These are phyloP conservation scores for Claviceps maximensis DNA, from an alignment of 2,329 filamentous ascomycete species.

Conservation along the genomic window DNA sequence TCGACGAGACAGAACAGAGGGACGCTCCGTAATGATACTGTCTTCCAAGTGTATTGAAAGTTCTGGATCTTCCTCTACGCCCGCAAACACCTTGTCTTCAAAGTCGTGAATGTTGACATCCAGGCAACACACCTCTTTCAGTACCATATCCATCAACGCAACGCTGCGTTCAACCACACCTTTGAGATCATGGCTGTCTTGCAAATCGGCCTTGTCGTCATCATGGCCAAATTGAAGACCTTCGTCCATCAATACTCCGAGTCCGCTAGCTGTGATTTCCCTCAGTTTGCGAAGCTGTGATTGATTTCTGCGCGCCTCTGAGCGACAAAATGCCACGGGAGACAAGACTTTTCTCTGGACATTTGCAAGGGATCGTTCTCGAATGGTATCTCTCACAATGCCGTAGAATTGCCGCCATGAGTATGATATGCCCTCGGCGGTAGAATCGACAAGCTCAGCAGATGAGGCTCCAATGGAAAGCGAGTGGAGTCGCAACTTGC, in stretches of 20 bases:
- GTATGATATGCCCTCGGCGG: conserved; percentile 28
- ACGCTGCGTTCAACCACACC: conserved; percentile 68
- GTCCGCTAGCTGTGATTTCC: conserved; percentile 69
- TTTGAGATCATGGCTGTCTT: conserved; percentile 45
- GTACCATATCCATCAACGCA: conserved; percentile 72
- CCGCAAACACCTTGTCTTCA: conserved; percentile 51
- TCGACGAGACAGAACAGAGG: conserved; percentile 49
- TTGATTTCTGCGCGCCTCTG: conserved; percentile 65
- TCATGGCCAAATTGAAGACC: conserved; percentile 56
- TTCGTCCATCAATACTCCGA: conserved; percentile 80
- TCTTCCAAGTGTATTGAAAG: conserved; percentile 39
- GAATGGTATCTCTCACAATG: conserved; percentile 63
- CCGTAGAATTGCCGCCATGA: conserved; percentile 63
- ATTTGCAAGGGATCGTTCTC: conserved; percentile 56
- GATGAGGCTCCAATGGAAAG: conserved; percentile 17
- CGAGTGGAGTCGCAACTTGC: conserved; percentile 29
- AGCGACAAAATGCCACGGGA: conserved; percentile 61
- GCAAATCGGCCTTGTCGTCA: conserved; percentile 42
- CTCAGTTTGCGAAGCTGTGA: conserved; percentile 57
- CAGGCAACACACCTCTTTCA: conserved; percentile 54
- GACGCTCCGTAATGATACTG: conserved; percentile 31
- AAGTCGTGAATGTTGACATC: conserved; percentile 51
- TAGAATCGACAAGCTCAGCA: conserved; percentile 21
- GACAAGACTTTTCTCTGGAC: conserved; percentile 62
- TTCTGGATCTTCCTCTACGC: conserved; percentile 47